Base-by-base conservation (phyloP, 805 yeast species). In the Metschnikowia shivogae region DNA sequence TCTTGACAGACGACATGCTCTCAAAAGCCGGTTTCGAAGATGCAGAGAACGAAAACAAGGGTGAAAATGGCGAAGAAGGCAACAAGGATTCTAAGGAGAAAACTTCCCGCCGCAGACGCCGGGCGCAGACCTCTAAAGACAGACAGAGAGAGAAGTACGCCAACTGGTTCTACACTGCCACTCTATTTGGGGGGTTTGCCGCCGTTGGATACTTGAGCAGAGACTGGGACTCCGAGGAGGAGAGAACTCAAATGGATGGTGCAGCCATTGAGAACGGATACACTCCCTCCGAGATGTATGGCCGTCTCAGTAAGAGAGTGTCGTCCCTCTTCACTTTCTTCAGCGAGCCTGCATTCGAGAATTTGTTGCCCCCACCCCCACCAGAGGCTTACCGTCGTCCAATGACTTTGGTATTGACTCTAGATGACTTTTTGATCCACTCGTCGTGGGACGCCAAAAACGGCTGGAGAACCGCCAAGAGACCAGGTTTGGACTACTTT, bases 381-480 rank as follows among this genome's bases (percentile, higher is more conserved):
- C 84, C 84, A 7, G 92, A 87, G 58, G 95, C 92, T 44, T 89
- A 89, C 67, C 85, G 89, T 63, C 84, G 96, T 60, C 97, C 98
- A 29, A 68, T 86, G 62, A 93, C 99, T 3, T 73, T 93, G 53
- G 97, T 93, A 6, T 65, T 93, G 56, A 83, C 87, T 27, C 76
- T 93, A 59, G 99, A 93, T 58, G 99, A 93, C 60, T 71, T 93
- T 48, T 76, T 93, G 61, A 80, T 92, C 46, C 97, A 93, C 64
- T 82, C 95, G 33, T 87, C 85, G 51, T 93, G 99, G 99, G 79
- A 87, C 46, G 80, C 88, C 55, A 81, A 87, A 65, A 76, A 81
- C 62, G 99, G 99, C 44, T 93, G 99, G 99, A 84, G 93, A 71
- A 92, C 97, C 12, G 98, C 96, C 27, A 93, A 93, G 75, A 88